phyloP scores from a whole-genome alignment of 176 grass and related monocot species.

The Oryza coarctata region DNA sequence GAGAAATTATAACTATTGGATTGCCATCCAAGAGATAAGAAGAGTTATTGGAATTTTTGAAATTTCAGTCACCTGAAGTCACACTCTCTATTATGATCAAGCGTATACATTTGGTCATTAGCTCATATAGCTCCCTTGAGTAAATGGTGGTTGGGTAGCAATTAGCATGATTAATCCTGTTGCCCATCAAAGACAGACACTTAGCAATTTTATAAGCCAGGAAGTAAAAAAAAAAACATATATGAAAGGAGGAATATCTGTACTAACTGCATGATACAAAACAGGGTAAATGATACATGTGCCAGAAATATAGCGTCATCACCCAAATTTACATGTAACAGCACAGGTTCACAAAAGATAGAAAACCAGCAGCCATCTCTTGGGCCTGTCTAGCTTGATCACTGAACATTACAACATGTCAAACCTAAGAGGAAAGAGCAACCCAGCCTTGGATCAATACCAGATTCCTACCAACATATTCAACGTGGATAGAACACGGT shows the following conservation, averaged over 20 bases:
- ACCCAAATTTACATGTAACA: conserved; percentile 18
- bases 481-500: not conserved
- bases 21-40: too few relatives aligned
- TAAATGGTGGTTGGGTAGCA: too few relatives aligned
- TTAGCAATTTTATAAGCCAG: too few relatives aligned
- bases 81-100: not conserved
- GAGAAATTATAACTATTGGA: too few relatives aligned
- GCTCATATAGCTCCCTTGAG: too few relatives aligned
- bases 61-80: too few relatives aligned
- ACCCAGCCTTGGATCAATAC: not conserved
- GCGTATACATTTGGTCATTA: not conserved
- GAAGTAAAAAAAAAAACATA: too few relatives aligned
- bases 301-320: conserved; percentile 3
- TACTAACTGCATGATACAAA: not conserved
- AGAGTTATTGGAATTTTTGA: too few relatives aligned
- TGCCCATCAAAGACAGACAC: too few relatives aligned
- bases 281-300: not conserved
- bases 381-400: conserved; percentile 26
- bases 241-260: not conserved
- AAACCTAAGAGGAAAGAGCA: not conserved
- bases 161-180: not conserved
- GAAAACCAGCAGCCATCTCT: not conserved
- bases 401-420: conserved; percentile 2
- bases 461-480: not conserved
- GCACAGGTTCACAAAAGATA: not conserved